Evolutionary conservation across 2,329 filamentous ascomycete genomes (phyloP).

Genomic region (Calonectria ilicicola): DNA sequence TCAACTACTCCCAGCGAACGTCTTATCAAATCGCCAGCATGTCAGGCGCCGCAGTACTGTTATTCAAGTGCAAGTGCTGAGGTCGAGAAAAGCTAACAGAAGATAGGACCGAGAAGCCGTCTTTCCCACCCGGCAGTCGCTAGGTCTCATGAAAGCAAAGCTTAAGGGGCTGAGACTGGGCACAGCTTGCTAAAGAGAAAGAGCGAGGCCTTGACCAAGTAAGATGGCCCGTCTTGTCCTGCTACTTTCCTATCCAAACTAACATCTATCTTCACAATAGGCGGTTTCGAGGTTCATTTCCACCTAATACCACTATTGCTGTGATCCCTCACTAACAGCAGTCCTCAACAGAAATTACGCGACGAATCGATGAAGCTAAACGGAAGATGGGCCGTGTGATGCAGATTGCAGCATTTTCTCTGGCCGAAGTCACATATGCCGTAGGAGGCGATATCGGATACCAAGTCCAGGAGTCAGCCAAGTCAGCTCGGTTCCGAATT

Average conservation of each 20-base stretch:
- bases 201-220: conserved; percentile 98
- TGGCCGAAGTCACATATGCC: conserved; percentile 97
- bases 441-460: conserved; percentile 96
- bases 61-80: not conserved
- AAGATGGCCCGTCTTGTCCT: conserved; percentile 46
- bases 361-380: conserved; percentile 97
- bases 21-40: conserved; percentile 37
- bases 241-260: not conserved
- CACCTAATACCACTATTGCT: not conserved
- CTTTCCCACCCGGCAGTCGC: conserved; percentile 96
- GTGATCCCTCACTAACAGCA: conserved; percentile 32
- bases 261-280: conserved; percentile 57
- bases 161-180: conserved; percentile 92
- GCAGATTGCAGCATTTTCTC: conserved; percentile 98
- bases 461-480: conserved; percentile 96
- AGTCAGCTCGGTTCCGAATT: conserved; percentile 91
- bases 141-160: conserved; percentile 98
- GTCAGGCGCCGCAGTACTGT: conserved; percentile 48
- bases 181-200: conserved; percentile 97
- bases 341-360: conserved; percentile 81
- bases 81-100: conserved; percentile 28
- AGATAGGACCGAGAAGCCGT: conserved; percentile 90
- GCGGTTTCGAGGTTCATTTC: conserved; percentile 81
- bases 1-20: conserved; percentile 2
- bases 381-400: conserved; percentile 99